Base-by-base conservation (phyloP, 495 filamentous ascomycete genomes). In the Bathelium albidoporum region DNA sequence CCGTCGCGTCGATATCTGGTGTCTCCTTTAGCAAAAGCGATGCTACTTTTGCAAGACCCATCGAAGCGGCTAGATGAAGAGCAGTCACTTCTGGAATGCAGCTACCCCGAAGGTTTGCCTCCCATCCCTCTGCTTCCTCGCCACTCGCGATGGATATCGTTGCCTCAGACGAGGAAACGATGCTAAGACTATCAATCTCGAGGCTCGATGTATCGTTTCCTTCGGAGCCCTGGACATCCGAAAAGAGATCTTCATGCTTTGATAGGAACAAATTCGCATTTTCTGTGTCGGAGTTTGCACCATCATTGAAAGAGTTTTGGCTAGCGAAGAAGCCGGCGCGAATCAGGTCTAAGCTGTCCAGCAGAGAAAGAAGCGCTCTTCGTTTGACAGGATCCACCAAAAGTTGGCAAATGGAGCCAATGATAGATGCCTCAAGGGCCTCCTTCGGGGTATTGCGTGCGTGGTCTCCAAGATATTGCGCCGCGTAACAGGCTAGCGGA, bases 21-120 rank as follows among this genome's bases (percentile, higher is more conserved):
- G 32, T 2, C 10, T 53, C 41, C 10, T 65, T 59, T 18, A 67
- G 49, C 9, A 69, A 49, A 41, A 62, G 52, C 31, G 45, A 32
- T 7, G 62, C 65, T 0, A 69, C 66, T 53, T 58, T 64, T 2
- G 43, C 61, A 10, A 64, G 59, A 16, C 68, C 68, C 61, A 63
- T 62, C 7, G 45, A 65, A 11, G 65, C 68, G 11, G 68, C 68
- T 16, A 67, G 62, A 32, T 69, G 68, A 0, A 69, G 43, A 5
- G 64, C 39, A 1, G 64, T 66, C 11, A 66, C 59, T 55, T 62
- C 64, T 4, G 59, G 43, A 7, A 39, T 39, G 14, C 14, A 5
- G 34, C 34, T 39, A n/a, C n/a, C n/a, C n/a, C n/a, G n/a, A n/a
- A n/a, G n/a, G n/a, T n/a, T n/a, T 39, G 14, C 34, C 14, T 39